Percentiles rank a stretch among this genome's conserved stretches.
phyloP scores from a whole-genome alignment of 768 basidiomycete species.

The Hygrophorus russula region DNA sequence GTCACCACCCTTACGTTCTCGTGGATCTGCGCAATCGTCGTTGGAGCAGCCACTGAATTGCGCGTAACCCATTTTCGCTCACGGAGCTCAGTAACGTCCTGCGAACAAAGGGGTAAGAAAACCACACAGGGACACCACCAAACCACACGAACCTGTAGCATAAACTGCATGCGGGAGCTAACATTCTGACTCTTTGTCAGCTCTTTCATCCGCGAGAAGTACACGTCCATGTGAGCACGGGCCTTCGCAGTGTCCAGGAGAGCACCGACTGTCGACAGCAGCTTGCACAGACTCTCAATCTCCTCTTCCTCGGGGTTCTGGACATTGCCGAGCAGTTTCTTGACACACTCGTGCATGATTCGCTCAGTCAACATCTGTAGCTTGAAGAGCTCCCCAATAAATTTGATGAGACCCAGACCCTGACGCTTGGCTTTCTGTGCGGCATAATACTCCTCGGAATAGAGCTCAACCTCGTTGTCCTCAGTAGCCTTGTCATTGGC shows the following conservation, averaged over 20 bases:
- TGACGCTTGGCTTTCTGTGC: conserved; percentile 96
- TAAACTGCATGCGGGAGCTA: conserved; percentile 83
- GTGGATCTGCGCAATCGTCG: conserved; percentile 84
- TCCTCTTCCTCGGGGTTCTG: conserved; percentile 97
- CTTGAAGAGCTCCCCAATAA: conserved; percentile 98
- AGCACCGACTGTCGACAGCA: conserved; percentile 80
- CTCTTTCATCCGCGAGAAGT: conserved; percentile 86
- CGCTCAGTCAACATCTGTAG: conserved; percentile 96
- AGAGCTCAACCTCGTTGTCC: conserved; percentile 56
- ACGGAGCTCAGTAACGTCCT: conserved; percentile 91
- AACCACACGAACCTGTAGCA: conserved; percentile 64
- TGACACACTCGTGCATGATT: conserved; percentile 98
- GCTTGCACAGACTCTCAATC: conserved; percentile 90
- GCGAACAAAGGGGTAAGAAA: conserved; percentile 7
- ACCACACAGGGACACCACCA: background rate
- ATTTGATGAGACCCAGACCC: conserved; percentile 93
- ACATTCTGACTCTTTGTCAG: conserved; percentile 66
- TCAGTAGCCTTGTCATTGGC: conserved; percentile 42
- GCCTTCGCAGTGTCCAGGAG: conserved; percentile 76
- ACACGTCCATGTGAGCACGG: conserved; percentile 80
- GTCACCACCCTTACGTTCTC: conserved; percentile 49
- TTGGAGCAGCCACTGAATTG: conserved; percentile 62
- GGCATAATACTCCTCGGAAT: conserved; percentile 93
- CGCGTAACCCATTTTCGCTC: conserved; percentile 73
- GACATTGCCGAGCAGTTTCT: conserved; percentile 88